phyloP scores from a whole-genome alignment of 2,329 filamentous ascomycete genomes.

The Microdochium nivale region DNA sequence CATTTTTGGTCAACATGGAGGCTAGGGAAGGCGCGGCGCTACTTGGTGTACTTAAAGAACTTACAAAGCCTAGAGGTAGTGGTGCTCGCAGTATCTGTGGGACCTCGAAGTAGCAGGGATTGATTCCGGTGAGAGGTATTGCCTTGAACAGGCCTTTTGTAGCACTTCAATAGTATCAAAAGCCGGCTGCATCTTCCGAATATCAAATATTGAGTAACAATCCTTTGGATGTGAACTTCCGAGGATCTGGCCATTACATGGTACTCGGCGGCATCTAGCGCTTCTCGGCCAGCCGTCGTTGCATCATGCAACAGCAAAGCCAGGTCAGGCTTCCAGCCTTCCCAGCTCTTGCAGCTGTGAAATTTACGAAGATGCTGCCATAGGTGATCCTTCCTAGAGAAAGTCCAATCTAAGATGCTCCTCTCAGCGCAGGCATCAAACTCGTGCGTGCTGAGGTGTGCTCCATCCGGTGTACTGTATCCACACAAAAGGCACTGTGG shows the following conservation, averaged over 20 bases:
- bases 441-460: slow-evolving; percentile 29
- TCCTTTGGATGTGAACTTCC: too few relatives aligned
- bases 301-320: slow-evolving; percentile 1
- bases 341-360: slow-evolving; percentile 34
- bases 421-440: slow-evolving; percentile 42
- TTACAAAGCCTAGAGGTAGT: not conserved
- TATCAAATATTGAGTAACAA: too few relatives aligned
- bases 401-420: slow-evolving; percentile 26
- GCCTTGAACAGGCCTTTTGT: too few relatives aligned
- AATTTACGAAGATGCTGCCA: slow-evolving; percentile 24
- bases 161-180: too few relatives aligned
- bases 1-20: not conserved
- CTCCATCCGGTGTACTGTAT: slow-evolving; percentile 18
- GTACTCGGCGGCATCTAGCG: too few relatives aligned
- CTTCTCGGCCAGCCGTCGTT: not conserved
- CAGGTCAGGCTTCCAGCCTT: slow-evolving; percentile 37
- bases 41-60: not conserved
- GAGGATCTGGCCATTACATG: too few relatives aligned
- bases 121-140: too few relatives aligned
- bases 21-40: not conserved
- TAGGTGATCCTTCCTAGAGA: slow-evolving; percentile 32
- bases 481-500: slow-evolving; percentile 32
- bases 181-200: too few relatives aligned
- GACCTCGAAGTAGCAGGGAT: not conserved
- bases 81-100: not conserved